A percentile compares a stretch with the other conserved stretches of the same genome.
These are phyloP conservation scores for Leccinum fallax DNA, from an alignment of 1,284 basidiomycete genomes.

Conservation along the genomic window DNA sequence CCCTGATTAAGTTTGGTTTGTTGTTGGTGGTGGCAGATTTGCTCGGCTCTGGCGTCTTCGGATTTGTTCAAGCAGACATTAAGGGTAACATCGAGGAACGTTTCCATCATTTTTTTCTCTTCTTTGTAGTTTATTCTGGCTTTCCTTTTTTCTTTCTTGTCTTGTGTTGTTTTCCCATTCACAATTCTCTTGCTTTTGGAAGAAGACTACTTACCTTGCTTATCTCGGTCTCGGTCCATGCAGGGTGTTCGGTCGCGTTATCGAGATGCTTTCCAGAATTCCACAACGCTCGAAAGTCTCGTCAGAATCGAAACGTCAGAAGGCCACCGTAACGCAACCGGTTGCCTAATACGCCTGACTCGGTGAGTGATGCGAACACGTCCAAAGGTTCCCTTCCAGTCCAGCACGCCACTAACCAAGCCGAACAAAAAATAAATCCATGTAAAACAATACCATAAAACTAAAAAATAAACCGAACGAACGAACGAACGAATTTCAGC, in stretches of 20 bases:
- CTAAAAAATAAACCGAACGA: conserved; percentile 2
- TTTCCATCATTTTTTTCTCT: conserved; percentile 3
- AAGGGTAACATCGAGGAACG: conserved; percentile 84
- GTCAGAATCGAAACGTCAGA: conserved; percentile 65
- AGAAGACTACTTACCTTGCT: conserved; percentile 10
- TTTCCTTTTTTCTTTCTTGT: not conserved
- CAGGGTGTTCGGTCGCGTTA: conserved; percentile 84
- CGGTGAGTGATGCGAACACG: conserved; percentile 50
- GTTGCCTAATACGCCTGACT: conserved; percentile 78
- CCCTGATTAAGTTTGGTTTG: conserved; percentile 14
- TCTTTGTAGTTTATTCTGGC: not conserved
- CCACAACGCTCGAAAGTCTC: conserved; percentile 79
- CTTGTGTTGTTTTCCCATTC: conserved; percentile 18
- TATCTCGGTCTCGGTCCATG: conserved; percentile 10
- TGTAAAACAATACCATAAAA: not conserved
- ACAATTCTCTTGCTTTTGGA: conserved; percentile 10
- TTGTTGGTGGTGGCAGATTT: conserved; percentile 57
- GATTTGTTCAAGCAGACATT: conserved; percentile 90
- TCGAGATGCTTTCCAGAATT: conserved; percentile 53
- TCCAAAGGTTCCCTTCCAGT: not conserved
- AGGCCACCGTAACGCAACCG: conserved; percentile 53
- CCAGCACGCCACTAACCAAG: conserved; percentile 9
- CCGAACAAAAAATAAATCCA: not conserved
- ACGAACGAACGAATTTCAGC: conserved; percentile 9
- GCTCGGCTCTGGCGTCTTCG: conserved; percentile 86